Percentiles rank a stretch among this genome's conserved stretches.
These are phyloP conservation scores for Aegilops speltoides DNA, from an alignment of 176 grass and related monocot species.

Conservation along the genomic window DNA sequence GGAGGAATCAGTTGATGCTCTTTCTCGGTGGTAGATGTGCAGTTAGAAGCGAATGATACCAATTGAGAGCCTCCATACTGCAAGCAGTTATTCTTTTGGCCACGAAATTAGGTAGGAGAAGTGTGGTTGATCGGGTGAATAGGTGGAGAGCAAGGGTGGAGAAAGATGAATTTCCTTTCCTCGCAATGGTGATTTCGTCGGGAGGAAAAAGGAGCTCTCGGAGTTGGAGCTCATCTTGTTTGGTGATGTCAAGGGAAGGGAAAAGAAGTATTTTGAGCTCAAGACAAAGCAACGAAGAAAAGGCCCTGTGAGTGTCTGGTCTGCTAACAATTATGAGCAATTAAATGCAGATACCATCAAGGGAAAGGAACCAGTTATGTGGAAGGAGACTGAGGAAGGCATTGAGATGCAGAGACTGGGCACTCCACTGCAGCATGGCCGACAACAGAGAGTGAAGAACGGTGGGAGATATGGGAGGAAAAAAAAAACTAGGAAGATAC, in stretches of 20 bases:
- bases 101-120: constrained; percentile 78
- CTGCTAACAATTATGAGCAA: constrained; percentile 49
- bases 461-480: constrained; percentile 46
- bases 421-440: constrained; percentile 42
- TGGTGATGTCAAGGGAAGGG: constrained; percentile 89
- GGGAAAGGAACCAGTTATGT: constrained; percentile 82
- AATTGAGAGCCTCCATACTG: constrained; percentile 88
- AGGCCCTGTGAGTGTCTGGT: constrained; percentile 27
- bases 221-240: constrained; percentile 96
- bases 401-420: constrained; percentile 94
- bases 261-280: constrained; percentile 89
- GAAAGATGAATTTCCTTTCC: constrained; percentile 92
- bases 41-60: constrained; percentile 76
- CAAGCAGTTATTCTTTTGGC: constrained; percentile 71
- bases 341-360: constrained; percentile 57
- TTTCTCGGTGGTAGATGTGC: constrained; percentile 72
- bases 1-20: constrained; percentile 88
- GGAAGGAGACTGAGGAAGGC: constrained; percentile 94
- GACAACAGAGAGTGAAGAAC: constrained; percentile 50
- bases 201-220: constrained; percentile 89
- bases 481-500: constrained; percentile 74
- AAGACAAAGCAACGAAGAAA: constrained; percentile 76
- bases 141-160: constrained; percentile 77
- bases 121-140: constrained; percentile 85
- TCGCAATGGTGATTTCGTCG: constrained; percentile 73